Conservation (phyloP, 1,284 basidiomycete genomes). For the Salmacisia buchloeana region DNA sequence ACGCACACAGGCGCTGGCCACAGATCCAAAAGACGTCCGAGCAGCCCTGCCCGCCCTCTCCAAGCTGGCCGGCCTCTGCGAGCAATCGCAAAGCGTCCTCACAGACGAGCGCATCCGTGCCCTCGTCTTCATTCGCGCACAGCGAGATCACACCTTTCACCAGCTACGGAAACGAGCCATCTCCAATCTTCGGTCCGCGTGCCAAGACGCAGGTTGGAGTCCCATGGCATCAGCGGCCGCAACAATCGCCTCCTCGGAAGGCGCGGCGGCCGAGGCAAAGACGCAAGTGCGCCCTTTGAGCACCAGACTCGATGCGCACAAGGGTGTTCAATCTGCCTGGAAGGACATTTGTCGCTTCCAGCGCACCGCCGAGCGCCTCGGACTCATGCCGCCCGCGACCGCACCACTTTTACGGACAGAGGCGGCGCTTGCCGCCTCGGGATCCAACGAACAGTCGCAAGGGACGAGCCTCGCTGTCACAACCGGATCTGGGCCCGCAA, state of each 20-base stretch:
- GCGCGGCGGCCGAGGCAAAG: background rate
- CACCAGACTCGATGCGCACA: background rate
- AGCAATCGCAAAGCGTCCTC: conserved; percentile 17
- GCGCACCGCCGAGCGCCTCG: conserved; percentile 25
- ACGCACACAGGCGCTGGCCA: conserved; percentile 12
- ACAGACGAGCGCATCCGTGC: background rate
- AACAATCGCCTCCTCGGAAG: background rate
- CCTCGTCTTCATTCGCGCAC: conserved; percentile 27
- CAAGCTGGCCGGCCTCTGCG: conserved; percentile 19
- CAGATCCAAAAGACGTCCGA: conserved; percentile 1
- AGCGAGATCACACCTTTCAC: conserved; percentile 23
- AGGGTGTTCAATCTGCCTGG: conserved; percentile 9
- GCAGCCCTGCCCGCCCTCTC: conserved; percentile 12
- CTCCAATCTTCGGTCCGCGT: conserved; percentile 17
- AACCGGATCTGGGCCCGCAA: background rate
- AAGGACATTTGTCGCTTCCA: conserved; percentile 26
- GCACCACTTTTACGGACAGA: conserved; percentile 15
- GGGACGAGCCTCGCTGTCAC: no score
- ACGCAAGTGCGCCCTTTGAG: background rate
- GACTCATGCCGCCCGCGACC: conserved; percentile 6
- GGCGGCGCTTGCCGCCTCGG: background rate
- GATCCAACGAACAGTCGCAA: conserved; percentile 8
- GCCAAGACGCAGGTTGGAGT: conserved; percentile 22
- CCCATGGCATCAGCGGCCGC: background rate
- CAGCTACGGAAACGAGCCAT: conserved; percentile 17